Conservation (phyloP, 805 yeast species). For the Zygosaccharomyces bailii region DNA sequence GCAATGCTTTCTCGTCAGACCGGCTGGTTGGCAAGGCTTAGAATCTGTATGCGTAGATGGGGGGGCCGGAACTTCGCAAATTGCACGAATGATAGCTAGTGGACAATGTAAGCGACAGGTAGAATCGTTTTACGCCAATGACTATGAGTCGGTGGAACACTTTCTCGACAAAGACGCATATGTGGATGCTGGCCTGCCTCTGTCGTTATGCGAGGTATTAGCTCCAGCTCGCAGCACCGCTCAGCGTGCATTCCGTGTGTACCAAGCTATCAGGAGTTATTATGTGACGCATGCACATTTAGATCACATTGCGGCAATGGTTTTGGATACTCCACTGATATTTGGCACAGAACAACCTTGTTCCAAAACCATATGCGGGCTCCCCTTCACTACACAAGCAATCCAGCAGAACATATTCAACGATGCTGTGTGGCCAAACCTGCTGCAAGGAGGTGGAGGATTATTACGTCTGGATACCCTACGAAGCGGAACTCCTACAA, state of each 20-base stretch:
- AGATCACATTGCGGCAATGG: constrained; percentile 71
- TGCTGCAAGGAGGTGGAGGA: constrained; percentile 32
- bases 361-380: constrained; percentile 51
- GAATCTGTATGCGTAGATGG: constrained; percentile 67
- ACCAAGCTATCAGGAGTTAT: constrained; percentile 41
- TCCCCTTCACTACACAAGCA: constrained; percentile 48
- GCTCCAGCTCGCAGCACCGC: background rate
- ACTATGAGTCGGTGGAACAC: constrained; percentile 21
- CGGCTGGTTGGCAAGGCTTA: constrained; percentile 35
- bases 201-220: constrained; percentile 6
- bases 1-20: constrained; percentile 65
- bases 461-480: constrained; percentile 19
- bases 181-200: constrained; percentile 21
- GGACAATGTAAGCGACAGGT: constrained; percentile 3
- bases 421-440: constrained; percentile 76
- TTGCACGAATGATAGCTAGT: constrained; percentile 41
- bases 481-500: constrained; percentile 10
- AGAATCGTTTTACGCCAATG: constrained; percentile 25
- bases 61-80: constrained; percentile 64
- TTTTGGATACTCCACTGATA: constrained; percentile 61
- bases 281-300: constrained; percentile 79
- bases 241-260: constrained; percentile 32
- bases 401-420: constrained; percentile 62
- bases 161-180: constrained; percentile 15
- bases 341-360: constrained; percentile 31